A percentile compares a stretch with the other conserved stretches of the same genome.
phyloP scores from a whole-genome alignment of 2,329 filamentous ascomycete genomes.

The Knufia petricola region DNA sequence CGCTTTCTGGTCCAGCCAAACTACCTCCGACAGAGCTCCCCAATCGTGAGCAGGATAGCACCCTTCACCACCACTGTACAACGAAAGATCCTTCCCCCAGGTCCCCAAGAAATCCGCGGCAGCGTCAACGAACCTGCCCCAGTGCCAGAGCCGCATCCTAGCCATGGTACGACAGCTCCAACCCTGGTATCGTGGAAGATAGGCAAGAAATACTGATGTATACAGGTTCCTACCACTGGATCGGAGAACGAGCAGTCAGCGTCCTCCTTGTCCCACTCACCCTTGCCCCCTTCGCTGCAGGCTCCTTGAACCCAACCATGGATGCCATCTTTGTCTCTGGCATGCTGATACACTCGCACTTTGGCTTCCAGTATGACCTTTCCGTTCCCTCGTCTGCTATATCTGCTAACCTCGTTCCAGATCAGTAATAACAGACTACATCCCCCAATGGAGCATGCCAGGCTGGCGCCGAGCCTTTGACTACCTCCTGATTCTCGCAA shows the following conservation, averaged over 20 bases:
- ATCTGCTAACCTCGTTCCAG: slow-evolving; percentile 27
- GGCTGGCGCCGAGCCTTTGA: slow-evolving; percentile 55
- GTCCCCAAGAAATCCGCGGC: slow-evolving; percentile 69
- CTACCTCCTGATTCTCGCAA: slow-evolving; percentile 71
- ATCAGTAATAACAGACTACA: slow-evolving; percentile 78
- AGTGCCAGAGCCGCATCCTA: slow-evolving; percentile 60
- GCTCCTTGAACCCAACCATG: slow-evolving; percentile 77
- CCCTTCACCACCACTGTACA: slow-evolving; percentile 79
- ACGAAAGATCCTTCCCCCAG: slow-evolving; percentile 67
- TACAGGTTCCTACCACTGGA: slow-evolving; percentile 90
- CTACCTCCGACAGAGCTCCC: slow-evolving; percentile 6
- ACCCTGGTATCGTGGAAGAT: not conserved
- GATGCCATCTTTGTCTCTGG: slow-evolving; percentile 78
- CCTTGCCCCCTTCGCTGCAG: slow-evolving; percentile 82
- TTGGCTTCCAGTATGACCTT: slow-evolving; percentile 69
- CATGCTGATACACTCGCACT: slow-evolving; percentile 85
- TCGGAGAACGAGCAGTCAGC: slow-evolving; percentile 75
- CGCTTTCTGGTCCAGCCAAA: not conserved
- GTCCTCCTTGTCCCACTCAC: slow-evolving; percentile 76
- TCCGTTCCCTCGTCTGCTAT: not conserved
- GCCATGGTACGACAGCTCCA: slow-evolving; percentile 42
- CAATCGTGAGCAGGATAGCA: slow-evolving; percentile 33
- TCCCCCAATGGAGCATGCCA: slow-evolving; percentile 63
- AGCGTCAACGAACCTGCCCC: slow-evolving; percentile 78
- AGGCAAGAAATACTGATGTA: not conserved